Evolutionary conservation across 2,329 filamentous ascomycete species (phyloP), one percentile per base, ranked within the genome.

Genomic region (Fonsecaea monophora): DNA sequence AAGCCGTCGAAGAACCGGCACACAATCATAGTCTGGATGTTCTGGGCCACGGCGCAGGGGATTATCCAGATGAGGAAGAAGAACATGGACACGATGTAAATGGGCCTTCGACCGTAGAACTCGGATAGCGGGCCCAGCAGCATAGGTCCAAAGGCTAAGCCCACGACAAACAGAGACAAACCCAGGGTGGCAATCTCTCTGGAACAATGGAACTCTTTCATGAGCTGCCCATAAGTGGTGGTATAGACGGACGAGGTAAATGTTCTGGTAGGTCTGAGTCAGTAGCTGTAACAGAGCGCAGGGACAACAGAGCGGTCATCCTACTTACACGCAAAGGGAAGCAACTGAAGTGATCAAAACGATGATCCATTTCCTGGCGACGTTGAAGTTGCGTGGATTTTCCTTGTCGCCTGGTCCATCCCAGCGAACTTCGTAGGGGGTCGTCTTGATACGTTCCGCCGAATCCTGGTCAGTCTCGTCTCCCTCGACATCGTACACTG

Each of bases 211-310:
- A 85, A 86, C 34, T 85, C 77, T 1, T 75, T 60, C 50, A 60
- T 87, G 78, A 96, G 86, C 77, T 94, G 91, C 18, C 73, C 75
- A 76, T 97, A 97, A 0, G 91, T 94, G 10, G 87, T 87, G 0
- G 92, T 94, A 78, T 97, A 96, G 72, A 96, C 88, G 13, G 92
- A 95, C 56, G 90, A 93, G 1, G 91, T 87, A 76, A 89, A 92
- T 8, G 93, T 96, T 25, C 60, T 64, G 37, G 8, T 35, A 8
- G 35, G 40, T 35, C 40, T 25, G 25, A 21, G 53, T 58, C 59
- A 42, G 35, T 34, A 35, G 12, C 34, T 15, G 15, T 4, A 4
- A 21, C 13, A 35, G 21, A 50, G 2, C 18, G 10, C 0, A 50
- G 12, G 18, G 4, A 54, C 18, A 32, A 34, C 25, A n/a, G 34